Base-by-base conservation (phyloP, 139 green algal species). In the Raphidocelis subcapitata region DNA sequence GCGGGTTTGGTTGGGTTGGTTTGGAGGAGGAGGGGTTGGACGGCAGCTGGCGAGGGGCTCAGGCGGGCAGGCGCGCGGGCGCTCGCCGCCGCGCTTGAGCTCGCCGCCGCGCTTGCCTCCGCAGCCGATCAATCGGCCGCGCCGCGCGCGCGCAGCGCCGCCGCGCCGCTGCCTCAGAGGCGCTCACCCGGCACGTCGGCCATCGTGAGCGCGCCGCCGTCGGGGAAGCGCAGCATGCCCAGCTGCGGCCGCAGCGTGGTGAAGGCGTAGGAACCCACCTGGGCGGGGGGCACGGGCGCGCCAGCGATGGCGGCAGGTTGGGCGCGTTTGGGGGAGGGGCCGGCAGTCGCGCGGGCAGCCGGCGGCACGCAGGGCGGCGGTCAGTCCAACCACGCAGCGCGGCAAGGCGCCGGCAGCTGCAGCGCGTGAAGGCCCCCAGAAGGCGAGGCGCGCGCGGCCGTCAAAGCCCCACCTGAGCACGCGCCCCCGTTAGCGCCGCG, bases 161-260 rank as follows among this genome's bases (percentile, higher is more conserved):
- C 87, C 74, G 74, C 90, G 79, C 5, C 94, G 71, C 66, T 94
- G 90, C 18, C 82, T 71, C 56, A 95, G 75, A 65, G 94, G 94
- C 15, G 59, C 70, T 65, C 88, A 89, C 31, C 90, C 89, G 28
- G 90, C 74, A 3, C 90, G 88, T 21, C 80, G 56, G 46, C 70
- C 70, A 18, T 21, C 41, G 44, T 76, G 49, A 23, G 79, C 73
- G 26, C 74, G 62, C 51, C 62, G 41, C 26, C 74, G 26, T 12
- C 80, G 62, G 51, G 67, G 67, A 59, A 73, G 74, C 31, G 74
- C 8, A 54, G 80, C 18, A 81, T 71, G 1, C 91, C 91, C 63
- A 96, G 85, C 76, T 96, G 89, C 10, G 91, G 91, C 5, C 69
- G 65, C n/a, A 94, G 60, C 0, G 91, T 96, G 32, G 91, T 96